These are phyloP conservation scores for Boechera stricta DNA, from an alignment of 345 rosid genomes.

Conservation along the genomic window DNA sequence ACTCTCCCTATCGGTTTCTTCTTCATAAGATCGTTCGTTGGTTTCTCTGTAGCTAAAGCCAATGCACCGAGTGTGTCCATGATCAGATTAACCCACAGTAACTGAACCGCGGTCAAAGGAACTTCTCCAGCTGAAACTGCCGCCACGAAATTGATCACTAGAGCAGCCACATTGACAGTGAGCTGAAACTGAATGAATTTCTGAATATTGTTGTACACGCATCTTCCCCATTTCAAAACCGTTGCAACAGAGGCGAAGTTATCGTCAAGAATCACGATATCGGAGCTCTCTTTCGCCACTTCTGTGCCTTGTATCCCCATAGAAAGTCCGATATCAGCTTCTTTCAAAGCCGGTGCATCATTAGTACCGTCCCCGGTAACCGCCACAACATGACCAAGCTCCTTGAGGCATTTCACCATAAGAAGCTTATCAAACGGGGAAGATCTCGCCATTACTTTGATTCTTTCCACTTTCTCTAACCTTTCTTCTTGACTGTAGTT, in stretches of 20 bases:
- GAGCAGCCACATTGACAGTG: constrained; percentile 69
- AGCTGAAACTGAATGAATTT: constrained; percentile 86
- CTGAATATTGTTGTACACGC: constrained; percentile 77
- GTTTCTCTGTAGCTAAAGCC: constrained; percentile 72
- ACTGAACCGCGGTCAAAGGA: constrained; percentile 71
- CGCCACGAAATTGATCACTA: constrained; percentile 70
- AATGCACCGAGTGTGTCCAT: constrained; percentile 85
- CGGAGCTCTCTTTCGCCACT: constrained; percentile 83
- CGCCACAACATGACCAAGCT: constrained; percentile 76
- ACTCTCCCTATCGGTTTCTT: constrained; percentile 67
- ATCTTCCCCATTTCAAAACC: constrained; percentile 78
- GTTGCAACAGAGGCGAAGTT: constrained; percentile 71
- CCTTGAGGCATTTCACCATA: constrained; percentile 77
- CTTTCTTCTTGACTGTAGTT: constrained; percentile 53
- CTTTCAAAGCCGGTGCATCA: constrained; percentile 81
- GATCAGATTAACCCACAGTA: constrained; percentile 78
- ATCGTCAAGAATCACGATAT: constrained; percentile 75
- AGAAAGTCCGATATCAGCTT: constrained; percentile 76
- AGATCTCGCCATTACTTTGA: constrained; percentile 82
- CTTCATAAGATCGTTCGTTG: constrained; percentile 68
- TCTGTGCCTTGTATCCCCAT: constrained; percentile 87
- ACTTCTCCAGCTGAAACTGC: constrained; percentile 77
- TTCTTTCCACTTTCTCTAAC: constrained; percentile 56
- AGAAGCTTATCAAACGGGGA: constrained; percentile 76
- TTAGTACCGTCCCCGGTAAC: constrained; percentile 80